phyloP scores from a whole-genome alignment of 139 green algal species.

The Chlorella sp. region DNA sequence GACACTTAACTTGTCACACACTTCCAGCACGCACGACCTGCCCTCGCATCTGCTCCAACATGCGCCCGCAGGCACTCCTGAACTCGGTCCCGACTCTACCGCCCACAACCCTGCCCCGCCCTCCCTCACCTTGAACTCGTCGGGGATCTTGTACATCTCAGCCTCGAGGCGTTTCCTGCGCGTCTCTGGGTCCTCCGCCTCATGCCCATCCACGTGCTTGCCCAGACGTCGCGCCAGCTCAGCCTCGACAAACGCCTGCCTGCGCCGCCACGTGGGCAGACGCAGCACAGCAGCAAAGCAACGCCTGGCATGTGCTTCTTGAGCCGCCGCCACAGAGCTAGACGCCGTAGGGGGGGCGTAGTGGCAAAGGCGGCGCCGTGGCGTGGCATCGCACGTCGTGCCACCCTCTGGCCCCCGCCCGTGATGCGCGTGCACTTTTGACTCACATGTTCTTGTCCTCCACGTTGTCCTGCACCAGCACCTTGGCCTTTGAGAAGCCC shows the following conservation, averaged over 20 bases:
- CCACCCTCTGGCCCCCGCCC: neutral
- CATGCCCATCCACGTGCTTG: conserved; percentile 9
- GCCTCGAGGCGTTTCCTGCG: conserved; percentile 36
- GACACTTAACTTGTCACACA: too few species aligned
- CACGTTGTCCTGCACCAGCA: neutral
- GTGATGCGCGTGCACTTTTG: neutral
- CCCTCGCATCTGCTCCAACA: too few species aligned
- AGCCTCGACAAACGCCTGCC: conserved; percentile 60
- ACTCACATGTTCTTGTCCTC: conserved; percentile 7
- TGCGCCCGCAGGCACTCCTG: too few species aligned
- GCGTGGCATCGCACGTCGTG: neutral
- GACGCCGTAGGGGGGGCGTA: neutral
- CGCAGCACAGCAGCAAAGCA: neutral
- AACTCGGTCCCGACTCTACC: too few species aligned
- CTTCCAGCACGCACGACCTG: too few species aligned
- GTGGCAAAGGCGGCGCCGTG: neutral
- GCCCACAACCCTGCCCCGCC: too few species aligned
- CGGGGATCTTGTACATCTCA: conserved; percentile 54
- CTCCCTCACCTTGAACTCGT: conserved; percentile 44
- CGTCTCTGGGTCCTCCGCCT: conserved; percentile 11
- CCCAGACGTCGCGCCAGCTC: conserved; percentile 63
- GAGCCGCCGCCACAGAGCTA: neutral
- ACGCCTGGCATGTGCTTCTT: neutral
- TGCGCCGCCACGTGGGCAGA: conserved; percentile 9
- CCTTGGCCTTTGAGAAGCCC: conserved; percentile 3